Base-by-base conservation (phyloP, 768 basidiomycete genomes). In the Panaeolus papilionaceus region DNA sequence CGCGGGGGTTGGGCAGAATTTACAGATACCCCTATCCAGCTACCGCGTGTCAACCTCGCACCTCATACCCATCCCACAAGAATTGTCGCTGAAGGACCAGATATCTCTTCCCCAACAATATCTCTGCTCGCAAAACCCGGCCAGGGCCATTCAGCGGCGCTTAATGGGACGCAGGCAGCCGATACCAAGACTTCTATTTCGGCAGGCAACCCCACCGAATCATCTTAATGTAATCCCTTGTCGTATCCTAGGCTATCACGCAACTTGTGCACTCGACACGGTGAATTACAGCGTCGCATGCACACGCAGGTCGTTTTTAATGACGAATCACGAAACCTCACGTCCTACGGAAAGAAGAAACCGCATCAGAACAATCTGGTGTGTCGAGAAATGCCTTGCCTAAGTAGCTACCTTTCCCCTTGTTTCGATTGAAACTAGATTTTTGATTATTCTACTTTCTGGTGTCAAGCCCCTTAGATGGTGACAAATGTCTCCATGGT, bases 1-100 rank as follows among this genome's bases (percentile, higher is more conserved):
- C 81, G 86, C 44, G 85, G 86, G 3, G 89, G 89, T 0, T 89
- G 86, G 89, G 84, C 84, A 26, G 89, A 91, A 70, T 85, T 91
- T 68, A 81, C 90, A 45, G 85, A 82, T 37, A 88, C 87, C 4
- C 88, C 90, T 3, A 70, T 92, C 51, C 79, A 79, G 62, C 62
- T 86, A 0, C 83, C 87, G 5, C 82, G 78, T 39, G 75, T 86
- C 16, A 73, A 81, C 61, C 73, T 82, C 2, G 71, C 76, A 7
- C 73, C 78, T 7, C 65, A 49, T 39, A 0, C 20, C 7, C 33
- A 4, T 9, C 54, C 54, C 16, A 4, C 54, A 33, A n/a, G 33
- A 8, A 26, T 8, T 8, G 18, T 26, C 16, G 8, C 4, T 12
- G 54, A 37, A 16, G 54, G 16, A 16, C 1, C 54, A 33, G 9